Evolutionary conservation across 1,284 basidiomycete species (phyloP), one percentile per base, ranked within the genome.

Genomic region (Fomitopsis schrenkii): DNA sequence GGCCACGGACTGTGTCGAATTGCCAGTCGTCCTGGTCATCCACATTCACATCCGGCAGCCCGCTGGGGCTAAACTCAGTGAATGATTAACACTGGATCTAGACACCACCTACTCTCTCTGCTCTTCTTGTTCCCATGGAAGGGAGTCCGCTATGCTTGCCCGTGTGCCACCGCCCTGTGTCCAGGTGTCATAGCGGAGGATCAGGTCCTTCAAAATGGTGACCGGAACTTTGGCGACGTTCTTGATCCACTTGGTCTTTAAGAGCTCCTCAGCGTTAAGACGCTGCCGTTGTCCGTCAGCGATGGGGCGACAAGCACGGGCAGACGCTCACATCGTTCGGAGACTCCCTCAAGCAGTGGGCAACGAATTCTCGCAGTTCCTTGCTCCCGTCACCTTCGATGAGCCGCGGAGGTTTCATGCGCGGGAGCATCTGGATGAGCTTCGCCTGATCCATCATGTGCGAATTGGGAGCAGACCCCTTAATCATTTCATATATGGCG

Each of bases 211-310:
- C n/a, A 99, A 78, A 9, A 86, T 76, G 0, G 87, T 80, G 8
- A 94, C 76, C 0, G 88, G 84, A 3, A 84, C 78, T 77, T 93
- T 97, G 38, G 85, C 77, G 26, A 86, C 76, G 14, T 84, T 80
- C 71, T 92, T 95, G 68, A 98, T 95, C 95, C 97, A 99, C 70
- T 93, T 97, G n/a, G 86, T 85, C 75, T 93, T 96, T 7, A 81
- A 73, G 3, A 99, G 82, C 68, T 99, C 97, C 58, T 98, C 97
- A 6, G 96, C 95, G 9, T 89, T 82, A 22, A 93, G 80, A 46
- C 97, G 88, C 89, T 98, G 73, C 10, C 64, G 62, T 15, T 36
- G 59, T 54, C 52, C 61, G n/a, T 61, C 5, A 62, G 62, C 42
- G 67, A 58, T 62, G 64, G 8, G 30, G 52, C 52, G 38, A 56